phyloP scores from a whole-genome alignment of 768 basidiomycete genomes.

The Antrodiella citrinella region DNA sequence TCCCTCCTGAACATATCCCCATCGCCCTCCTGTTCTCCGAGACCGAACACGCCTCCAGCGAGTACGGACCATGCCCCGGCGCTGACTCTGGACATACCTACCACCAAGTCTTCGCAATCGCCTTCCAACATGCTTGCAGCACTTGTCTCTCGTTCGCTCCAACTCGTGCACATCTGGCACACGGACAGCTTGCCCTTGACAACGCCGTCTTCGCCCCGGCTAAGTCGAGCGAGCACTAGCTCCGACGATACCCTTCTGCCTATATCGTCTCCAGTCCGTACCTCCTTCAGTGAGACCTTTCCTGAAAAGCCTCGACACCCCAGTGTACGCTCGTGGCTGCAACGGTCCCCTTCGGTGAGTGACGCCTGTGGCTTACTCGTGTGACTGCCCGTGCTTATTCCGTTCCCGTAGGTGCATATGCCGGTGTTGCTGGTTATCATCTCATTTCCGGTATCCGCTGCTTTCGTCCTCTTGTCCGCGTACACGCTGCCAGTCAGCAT shows the following conservation, averaged over 20 bases:
- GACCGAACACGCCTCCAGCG: constrained; percentile 9
- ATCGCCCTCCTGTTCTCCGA: constrained; percentile 9
- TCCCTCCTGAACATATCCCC: constrained; percentile 19
- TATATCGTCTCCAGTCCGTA: constrained; percentile 40
- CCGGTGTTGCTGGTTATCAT: constrained; percentile 66
- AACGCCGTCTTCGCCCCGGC: constrained; percentile 39
- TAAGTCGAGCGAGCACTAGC: constrained; percentile 23
- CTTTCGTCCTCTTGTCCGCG: constrained; percentile 35
- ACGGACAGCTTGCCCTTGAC: constrained; percentile 33
- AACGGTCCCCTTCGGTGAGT: constrained; percentile 29
- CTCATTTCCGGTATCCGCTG: constrained; percentile 62
- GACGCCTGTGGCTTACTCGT: constrained; percentile 2
- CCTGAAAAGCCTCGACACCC: constrained; percentile 28
- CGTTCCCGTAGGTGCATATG: constrained; percentile 35
- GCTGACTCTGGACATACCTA: constrained; percentile 27
- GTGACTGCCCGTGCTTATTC: constrained; percentile 7
- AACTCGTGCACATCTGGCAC: constrained; percentile 41
- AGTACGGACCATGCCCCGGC: constrained; percentile 12
- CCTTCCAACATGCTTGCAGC: constrained; percentile 26
- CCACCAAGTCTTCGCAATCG: constrained; percentile 10
- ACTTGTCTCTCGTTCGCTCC: constrained; percentile 41
- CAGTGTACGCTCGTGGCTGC: constrained; percentile 33
- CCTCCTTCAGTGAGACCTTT: constrained; percentile 36
- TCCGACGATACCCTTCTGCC: constrained; percentile 45
- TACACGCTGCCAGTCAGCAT: constrained; percentile 62